These are phyloP conservation scores for Globisporangium barbulae DNA, from an alignment of 352 stramenopile genomes.

Conservation along the genomic window DNA sequence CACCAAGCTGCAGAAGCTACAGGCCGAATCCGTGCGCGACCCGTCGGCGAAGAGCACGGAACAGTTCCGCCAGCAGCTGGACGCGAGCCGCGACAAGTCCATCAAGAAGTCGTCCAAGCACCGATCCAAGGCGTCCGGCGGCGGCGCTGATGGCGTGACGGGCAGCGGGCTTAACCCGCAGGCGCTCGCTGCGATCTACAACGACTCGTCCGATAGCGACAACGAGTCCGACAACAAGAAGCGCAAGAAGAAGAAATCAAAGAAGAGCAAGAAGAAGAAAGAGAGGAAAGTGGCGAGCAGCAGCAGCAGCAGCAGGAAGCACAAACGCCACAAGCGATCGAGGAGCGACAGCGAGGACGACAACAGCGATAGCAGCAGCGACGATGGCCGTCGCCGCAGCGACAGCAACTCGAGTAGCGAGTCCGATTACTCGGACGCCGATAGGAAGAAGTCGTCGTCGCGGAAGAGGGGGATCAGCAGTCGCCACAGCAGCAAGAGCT, in stretches of 20 bases:
- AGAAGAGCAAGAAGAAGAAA: slow-evolving; percentile 44
- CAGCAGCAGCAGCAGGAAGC: slow-evolving; percentile 19
- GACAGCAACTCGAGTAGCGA: slow-evolving; percentile 17
- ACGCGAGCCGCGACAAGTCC: slow-evolving; percentile 60
- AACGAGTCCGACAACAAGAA: slow-evolving; percentile 25
- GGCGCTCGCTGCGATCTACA: slow-evolving; percentile 62
- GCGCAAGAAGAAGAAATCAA: slow-evolving; percentile 23
- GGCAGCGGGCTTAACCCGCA: slow-evolving; percentile 68
- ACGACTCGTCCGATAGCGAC: slow-evolving; percentile 29
- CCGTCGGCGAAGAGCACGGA: slow-evolving; percentile 32
- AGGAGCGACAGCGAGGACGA: slow-evolving; percentile 16
- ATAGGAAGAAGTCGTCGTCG: slow-evolving; percentile 17
- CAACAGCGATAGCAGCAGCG: slow-evolving; percentile 1
- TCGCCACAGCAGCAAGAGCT: slow-evolving; percentile 10
- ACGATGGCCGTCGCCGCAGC: not conserved
- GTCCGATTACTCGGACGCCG: slow-evolving; percentile 18
- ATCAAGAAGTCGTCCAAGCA: slow-evolving; percentile 53
- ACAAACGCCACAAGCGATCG: slow-evolving; percentile 21
- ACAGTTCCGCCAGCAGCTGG: slow-evolving; percentile 60
- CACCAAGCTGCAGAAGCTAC: slow-evolving; percentile 68
- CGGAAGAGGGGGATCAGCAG: slow-evolving; percentile 21
- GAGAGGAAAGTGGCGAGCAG: slow-evolving; percentile 32
- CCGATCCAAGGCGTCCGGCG: slow-evolving; percentile 20
- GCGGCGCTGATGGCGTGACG: slow-evolving; percentile 11
- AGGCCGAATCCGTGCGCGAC: slow-evolving; percentile 49